phyloP scores from a whole-genome alignment of 805 yeast species.

The Zygoascus biomembranicola region DNA sequence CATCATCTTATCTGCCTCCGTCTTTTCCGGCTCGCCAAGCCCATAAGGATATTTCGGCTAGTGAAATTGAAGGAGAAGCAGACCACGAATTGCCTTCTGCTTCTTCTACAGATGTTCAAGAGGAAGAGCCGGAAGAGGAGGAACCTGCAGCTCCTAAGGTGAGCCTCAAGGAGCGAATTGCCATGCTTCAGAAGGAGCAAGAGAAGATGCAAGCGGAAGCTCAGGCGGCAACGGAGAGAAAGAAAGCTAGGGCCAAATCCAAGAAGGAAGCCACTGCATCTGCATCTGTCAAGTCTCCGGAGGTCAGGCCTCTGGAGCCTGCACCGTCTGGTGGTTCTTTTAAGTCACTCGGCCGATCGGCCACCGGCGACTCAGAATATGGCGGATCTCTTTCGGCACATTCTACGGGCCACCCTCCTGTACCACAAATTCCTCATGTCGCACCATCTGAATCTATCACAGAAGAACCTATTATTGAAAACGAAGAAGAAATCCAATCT shows the following conservation, averaged over 20 bases:
- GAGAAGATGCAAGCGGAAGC: conserved; percentile 63
- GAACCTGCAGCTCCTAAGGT: conserved; percentile 62
- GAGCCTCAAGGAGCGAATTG: conserved; percentile 81
- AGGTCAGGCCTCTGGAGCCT: not conserved
- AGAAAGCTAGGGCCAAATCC: conserved; percentile 25
- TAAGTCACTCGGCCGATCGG: not conserved
- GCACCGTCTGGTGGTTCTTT: not conserved
- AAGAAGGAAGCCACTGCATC: conserved; percentile 22
- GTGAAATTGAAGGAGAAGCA: not conserved
- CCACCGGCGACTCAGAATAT: not conserved
- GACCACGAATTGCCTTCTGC: not conserved
- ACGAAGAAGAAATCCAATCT: conserved; percentile 3
- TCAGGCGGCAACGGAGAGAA: conserved; percentile 50
- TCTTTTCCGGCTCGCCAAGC: not conserved
- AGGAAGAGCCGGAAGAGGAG: conserved; percentile 14
- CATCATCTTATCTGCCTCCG: conserved; percentile 51
- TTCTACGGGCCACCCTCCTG: not conserved
- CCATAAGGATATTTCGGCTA: not conserved
- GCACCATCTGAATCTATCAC: not conserved
- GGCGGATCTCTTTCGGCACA: not conserved
- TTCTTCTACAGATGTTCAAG: conserved; percentile 4
- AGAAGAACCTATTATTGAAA: not conserved
- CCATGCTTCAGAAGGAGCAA: conserved; percentile 72
- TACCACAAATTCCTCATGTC: not conserved
- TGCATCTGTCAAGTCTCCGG: conserved; percentile 5